Evolutionary conservation across 2,329 filamentous ascomycete genomes (phyloP).

Genomic region (Helminthosporium solani): DNA sequence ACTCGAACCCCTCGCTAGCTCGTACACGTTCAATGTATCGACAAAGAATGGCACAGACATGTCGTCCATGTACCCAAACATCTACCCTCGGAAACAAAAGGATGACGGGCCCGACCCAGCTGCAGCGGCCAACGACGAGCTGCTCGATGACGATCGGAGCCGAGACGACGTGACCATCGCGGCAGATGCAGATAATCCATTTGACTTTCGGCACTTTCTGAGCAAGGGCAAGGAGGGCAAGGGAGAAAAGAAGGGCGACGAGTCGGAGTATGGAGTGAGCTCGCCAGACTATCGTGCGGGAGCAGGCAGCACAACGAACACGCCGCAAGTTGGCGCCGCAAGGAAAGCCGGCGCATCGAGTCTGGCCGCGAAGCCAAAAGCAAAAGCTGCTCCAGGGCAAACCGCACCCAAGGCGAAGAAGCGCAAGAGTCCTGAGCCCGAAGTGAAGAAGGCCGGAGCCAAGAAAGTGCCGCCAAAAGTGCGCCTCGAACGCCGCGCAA

Average conservation of each 20-base stretch:
- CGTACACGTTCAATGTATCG: slow-evolving; percentile 85
- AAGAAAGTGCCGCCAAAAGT: slow-evolving; percentile 36
- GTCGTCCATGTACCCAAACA: slow-evolving; percentile 65
- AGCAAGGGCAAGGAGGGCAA: slow-evolving; percentile 26
- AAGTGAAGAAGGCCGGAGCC: slow-evolving; percentile 16
- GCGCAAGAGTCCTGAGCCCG: slow-evolving; percentile 27
- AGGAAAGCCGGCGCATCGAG: slow-evolving; percentile 17
- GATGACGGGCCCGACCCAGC: slow-evolving; percentile 26
- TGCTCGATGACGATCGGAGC: slow-evolving; percentile 29
- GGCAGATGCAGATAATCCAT: slow-evolving; percentile 49
- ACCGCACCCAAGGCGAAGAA: slow-evolving; percentile 26
- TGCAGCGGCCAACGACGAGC: slow-evolving; percentile 23
- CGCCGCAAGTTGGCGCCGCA: slow-evolving; percentile 27
- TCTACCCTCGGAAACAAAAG: slow-evolving; percentile 47
- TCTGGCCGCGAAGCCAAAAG: slow-evolving; percentile 8
- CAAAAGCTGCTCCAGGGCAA: slow-evolving; percentile 10
- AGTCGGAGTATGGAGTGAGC: slow-evolving; percentile 28
- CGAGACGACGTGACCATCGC: slow-evolving; percentile 38
- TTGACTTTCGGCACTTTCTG: slow-evolving; percentile 53
- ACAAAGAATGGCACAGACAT: slow-evolving; percentile 65
- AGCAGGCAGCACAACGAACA: slow-evolving; percentile 31
- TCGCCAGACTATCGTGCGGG: slow-evolving; percentile 34
- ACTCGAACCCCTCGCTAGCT: slow-evolving; percentile 77
- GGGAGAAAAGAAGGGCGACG: slow-evolving; percentile 35
- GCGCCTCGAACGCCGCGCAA: slow-evolving; percentile 41